These are phyloP conservation scores for Mycosphaerella arachidis DNA, from an alignment of 2,329 filamentous ascomycete genomes.

Conservation along the genomic window DNA sequence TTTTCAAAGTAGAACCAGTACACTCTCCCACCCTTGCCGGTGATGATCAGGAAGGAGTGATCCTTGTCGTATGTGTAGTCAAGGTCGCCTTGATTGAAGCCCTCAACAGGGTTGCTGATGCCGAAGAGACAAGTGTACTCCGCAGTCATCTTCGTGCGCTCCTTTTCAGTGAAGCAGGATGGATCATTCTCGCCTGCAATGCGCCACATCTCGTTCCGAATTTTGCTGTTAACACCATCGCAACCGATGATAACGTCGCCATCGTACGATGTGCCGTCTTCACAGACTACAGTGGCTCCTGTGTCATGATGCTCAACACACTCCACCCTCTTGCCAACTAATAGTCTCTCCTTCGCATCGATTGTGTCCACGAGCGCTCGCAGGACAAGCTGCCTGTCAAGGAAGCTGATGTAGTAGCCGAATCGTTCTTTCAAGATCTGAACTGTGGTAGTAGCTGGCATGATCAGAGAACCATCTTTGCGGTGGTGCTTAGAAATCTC, in stretches of 20 bases:
- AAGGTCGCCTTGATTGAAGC: constrained; percentile 16
- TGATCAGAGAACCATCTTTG: constrained; percentile 7
- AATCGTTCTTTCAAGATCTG: constrained; percentile 22
- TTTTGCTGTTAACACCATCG: constrained; percentile 27
- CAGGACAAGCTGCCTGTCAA: constrained; percentile 29
- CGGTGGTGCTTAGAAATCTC: not conserved
- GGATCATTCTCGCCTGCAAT: constrained; percentile 13
- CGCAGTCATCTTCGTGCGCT: constrained; percentile 19
- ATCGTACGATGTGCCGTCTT: constrained; percentile 11
- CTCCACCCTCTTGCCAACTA: constrained; percentile 12
- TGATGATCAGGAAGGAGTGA: constrained; percentile 28
- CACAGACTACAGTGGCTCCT: constrained; percentile 12
- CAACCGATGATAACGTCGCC: constrained; percentile 27
- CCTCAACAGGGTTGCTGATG: constrained; percentile 32
- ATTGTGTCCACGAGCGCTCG: constrained; percentile 22
- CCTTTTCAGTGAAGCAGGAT: constrained; percentile 13
- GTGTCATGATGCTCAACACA: constrained; percentile 6
- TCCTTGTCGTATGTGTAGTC: constrained; percentile 24
- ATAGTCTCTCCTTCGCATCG: constrained; percentile 14
- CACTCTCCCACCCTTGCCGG: constrained; percentile 29
- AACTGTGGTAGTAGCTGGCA: constrained; percentile 3
- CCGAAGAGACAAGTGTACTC: constrained; percentile 39
- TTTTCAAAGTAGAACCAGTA: constrained; percentile 39
- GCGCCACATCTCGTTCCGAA: constrained; percentile 27
- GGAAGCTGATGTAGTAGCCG: constrained; percentile 23